Evolutionary conservation across 2,329 filamentous ascomycete species (phyloP).

Genomic region (Penicillium thymicola): DNA sequence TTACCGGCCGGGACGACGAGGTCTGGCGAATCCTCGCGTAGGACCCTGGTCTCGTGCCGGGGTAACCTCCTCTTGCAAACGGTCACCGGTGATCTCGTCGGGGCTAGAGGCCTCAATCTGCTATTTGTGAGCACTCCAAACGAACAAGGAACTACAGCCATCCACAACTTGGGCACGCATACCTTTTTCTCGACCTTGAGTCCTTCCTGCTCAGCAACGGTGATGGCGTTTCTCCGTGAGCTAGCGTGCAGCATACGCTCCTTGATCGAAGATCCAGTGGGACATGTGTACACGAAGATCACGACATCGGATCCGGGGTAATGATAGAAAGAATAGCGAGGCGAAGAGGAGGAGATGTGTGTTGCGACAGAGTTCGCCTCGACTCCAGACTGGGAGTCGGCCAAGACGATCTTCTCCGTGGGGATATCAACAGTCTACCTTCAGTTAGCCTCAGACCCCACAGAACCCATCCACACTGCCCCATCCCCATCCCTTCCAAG

Average conservation of each 20-base stretch:
- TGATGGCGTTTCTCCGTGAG: constrained; percentile 53
- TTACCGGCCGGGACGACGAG: constrained; percentile 59
- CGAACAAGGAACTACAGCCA: background rate
- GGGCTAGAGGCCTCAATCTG: constrained; percentile 59
- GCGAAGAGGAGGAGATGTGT: constrained; percentile 52
- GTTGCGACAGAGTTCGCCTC: constrained; percentile 44
- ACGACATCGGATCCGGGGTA: constrained; percentile 48
- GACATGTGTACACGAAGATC: constrained; percentile 64
- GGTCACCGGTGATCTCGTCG: constrained; percentile 54
- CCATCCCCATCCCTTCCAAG: background rate
- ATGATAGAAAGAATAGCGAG: constrained; percentile 61
- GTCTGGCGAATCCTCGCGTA: constrained; percentile 59
- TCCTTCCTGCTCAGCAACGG: constrained; percentile 54
- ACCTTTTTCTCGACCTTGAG: constrained; percentile 57
- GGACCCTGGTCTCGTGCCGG: constrained; percentile 47
- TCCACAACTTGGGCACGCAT: constrained; percentile 13
- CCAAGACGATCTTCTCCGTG: constrained; percentile 57
- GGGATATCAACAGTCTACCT: constrained; percentile 40
- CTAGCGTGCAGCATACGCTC: constrained; percentile 65
- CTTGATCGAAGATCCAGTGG: constrained; percentile 58
- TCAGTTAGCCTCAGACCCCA: constrained; percentile 21
- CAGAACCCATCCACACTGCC: background rate
- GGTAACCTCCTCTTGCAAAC: constrained; percentile 54
- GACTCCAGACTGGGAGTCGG: constrained; percentile 42
- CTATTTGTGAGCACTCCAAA: constrained; percentile 21